phyloP scores from a whole-genome alignment of 2,329 filamentous ascomycete genomes.

The Xylariales sp. region DNA sequence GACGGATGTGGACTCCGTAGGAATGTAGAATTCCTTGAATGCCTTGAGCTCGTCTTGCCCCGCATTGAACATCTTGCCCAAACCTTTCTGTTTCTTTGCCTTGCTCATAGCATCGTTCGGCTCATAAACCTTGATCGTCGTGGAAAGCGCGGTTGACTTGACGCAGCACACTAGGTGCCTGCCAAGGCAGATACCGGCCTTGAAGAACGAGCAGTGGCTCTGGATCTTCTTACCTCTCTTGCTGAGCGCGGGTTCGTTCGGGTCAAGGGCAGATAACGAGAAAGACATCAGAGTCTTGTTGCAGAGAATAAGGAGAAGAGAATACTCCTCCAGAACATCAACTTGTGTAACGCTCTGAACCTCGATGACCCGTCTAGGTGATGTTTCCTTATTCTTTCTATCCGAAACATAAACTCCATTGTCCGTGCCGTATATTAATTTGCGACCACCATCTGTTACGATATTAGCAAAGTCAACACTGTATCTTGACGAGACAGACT shows the following conservation, averaged over 20 bases:
- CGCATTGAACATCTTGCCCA: conserved; percentile 90
- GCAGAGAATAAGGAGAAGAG: conserved; percentile 82
- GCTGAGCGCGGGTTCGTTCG: conserved; percentile 72
- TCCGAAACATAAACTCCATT: conserved; percentile 90
- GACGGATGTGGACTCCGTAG: conserved; percentile 94
- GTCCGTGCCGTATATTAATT: conserved; percentile 92
- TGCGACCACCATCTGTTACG: conserved; percentile 80
- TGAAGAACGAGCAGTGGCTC: conserved; percentile 98
- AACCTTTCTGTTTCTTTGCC: conserved; percentile 91
- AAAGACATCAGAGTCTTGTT: conserved; percentile 93
- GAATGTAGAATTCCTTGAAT: conserved; percentile 99
- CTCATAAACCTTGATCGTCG: conserved; percentile 98
- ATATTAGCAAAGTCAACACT: conserved; percentile 11
- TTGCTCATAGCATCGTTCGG: conserved; percentile 92
- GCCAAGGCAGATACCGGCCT: conserved; percentile 89
- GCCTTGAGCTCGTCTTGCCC: conserved; percentile 94
- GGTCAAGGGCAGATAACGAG: conserved; percentile 79
- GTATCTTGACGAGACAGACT: conserved; percentile 24
- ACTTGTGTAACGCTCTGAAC: conserved; percentile 86
- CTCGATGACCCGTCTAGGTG: conserved; percentile 80
- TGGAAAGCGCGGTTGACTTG: conserved; percentile 88
- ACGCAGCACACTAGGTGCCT: conserved; percentile 94
- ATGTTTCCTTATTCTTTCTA: conserved; percentile 79
- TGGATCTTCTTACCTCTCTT: conserved; percentile 95
- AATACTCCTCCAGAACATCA: conserved; percentile 93